These are phyloP conservation scores for Calonectria fujianensis DNA, from an alignment of 2,329 filamentous ascomycete species.

Conservation along the genomic window DNA sequence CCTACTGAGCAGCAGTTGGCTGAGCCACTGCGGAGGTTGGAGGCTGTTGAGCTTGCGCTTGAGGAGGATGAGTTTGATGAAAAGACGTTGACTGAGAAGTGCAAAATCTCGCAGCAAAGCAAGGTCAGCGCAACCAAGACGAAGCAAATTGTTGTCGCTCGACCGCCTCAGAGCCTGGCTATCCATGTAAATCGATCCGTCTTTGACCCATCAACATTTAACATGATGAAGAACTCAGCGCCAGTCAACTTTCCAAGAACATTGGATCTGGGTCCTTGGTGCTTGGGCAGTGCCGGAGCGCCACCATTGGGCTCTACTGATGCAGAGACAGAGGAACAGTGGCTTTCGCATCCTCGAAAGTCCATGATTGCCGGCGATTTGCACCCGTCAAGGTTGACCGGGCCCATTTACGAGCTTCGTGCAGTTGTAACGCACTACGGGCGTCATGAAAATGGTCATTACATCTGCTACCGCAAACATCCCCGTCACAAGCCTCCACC, in stretches of 20 bases:
- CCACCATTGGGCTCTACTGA: conserved; percentile 16
- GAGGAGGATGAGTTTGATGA: conserved; percentile 88
- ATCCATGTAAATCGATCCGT: conserved; percentile 94
- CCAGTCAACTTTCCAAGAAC: conserved; percentile 83
- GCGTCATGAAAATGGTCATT: conserved; percentile 95
- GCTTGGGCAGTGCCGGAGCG: conserved; percentile 76
- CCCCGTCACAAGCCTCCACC: conserved; percentile 58
- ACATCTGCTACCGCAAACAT: conserved; percentile 91
- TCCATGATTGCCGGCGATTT: conserved; percentile 82
- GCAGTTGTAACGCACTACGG: conserved; percentile 93
- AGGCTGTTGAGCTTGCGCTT: conserved; percentile 81
- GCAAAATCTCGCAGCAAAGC: conserved; percentile 79
- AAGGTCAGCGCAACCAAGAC: conserved; percentile 89
- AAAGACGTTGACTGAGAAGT: conserved; percentile 76
- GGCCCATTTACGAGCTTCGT: conserved; percentile 83
- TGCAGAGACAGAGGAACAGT: conserved; percentile 73
- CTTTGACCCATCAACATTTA: conserved; percentile 88
- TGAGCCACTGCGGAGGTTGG: conserved; percentile 73
- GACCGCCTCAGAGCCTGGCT: conserved; percentile 86
- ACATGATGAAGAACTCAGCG: conserved; percentile 88
- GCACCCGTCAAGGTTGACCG: conserved; percentile 70
- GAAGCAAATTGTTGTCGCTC: conserved; percentile 89
- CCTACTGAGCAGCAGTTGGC: conserved; percentile 70
- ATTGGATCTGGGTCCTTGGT: conserved; percentile 90
- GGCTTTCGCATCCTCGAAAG: conserved; percentile 79